Evolutionary conservation across 2,329 filamentous ascomycete species (phyloP).

Genomic region (Aspergillus bombycis): DNA sequence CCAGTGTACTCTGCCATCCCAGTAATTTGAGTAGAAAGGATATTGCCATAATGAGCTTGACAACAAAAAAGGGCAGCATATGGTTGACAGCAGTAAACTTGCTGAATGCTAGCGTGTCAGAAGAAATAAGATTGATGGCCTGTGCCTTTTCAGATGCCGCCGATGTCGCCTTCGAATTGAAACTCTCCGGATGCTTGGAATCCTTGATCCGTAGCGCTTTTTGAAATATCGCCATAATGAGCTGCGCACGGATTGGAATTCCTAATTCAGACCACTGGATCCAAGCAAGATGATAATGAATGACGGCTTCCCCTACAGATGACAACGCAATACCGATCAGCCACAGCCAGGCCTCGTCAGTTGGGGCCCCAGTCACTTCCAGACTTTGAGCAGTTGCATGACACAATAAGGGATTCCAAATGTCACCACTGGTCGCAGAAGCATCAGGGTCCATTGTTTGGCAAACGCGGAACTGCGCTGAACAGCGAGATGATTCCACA

Average conservation of each 20-base stretch:
- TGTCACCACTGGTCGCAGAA: not conserved
- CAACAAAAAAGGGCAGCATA: not conserved
- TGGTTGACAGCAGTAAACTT: not conserved
- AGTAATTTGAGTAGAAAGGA: not conserved
- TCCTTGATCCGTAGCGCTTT: not conserved
- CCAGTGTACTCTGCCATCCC: not conserved
- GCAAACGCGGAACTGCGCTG: not conserved
- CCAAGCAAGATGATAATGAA: not conserved
- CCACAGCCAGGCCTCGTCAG: not conserved
- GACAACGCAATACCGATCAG: not conserved
- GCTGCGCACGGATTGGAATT: not conserved
- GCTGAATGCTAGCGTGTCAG: not conserved
- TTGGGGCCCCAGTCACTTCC: not conserved
- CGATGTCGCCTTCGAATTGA: not conserved
- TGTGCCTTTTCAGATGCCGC: not conserved
- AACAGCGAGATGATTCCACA: not conserved
- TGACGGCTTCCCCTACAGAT: not conserved
- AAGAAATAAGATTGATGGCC: not conserved
- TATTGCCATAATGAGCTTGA: not conserved
- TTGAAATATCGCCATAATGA: not conserved
- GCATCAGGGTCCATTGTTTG: not conserved
- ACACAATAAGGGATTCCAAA: not conserved
- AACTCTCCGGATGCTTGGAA: not conserved
- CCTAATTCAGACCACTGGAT: not conserved
- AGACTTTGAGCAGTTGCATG: not conserved